Evolutionary conservation across 1,284 basidiomycete species (phyloP).

Genomic region (Amylostereum chailletii): DNA sequence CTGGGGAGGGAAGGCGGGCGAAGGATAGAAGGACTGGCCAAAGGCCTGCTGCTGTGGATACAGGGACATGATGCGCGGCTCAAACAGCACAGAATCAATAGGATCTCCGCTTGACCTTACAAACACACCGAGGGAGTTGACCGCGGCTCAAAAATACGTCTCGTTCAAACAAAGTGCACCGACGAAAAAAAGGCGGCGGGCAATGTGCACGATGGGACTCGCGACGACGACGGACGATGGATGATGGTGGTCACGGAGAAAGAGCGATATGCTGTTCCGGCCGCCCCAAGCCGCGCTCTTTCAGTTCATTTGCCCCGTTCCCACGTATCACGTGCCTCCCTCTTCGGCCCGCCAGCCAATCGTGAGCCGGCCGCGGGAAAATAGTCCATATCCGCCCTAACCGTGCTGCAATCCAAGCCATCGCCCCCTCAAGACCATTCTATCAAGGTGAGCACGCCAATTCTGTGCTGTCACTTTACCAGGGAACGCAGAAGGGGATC

Average conservation of each 20-base stretch:
- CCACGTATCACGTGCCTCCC: not conserved
- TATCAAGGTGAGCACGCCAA: conserved; percentile 22
- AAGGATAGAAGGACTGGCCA: not conserved
- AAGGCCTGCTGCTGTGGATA: not conserved
- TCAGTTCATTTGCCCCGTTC: not conserved
- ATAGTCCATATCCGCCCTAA: not conserved
- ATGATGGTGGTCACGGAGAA: conserved; percentile 13
- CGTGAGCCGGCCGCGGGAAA: conserved; percentile 1
- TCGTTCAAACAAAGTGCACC: conserved; percentile 9
- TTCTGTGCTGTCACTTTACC: conserved; percentile 1
- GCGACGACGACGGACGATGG: conserved; percentile 10
- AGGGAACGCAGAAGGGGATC: not conserved
- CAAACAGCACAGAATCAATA: too few species aligned
- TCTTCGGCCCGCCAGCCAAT: too few species aligned
- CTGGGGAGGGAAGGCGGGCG: not conserved
- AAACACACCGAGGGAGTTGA: not conserved
- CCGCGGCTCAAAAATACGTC: conserved; percentile 7
- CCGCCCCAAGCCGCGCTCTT: not conserved
- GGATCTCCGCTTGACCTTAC: conserved; percentile 6
- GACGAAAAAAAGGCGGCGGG: conserved; percentile 3
- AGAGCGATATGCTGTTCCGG: not conserved
- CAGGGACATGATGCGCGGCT: not conserved
- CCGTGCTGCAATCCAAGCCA: not conserved
- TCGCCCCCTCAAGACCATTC: conserved; percentile 21
- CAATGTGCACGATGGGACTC: conserved; percentile 7